Base-by-base conservation (phyloP, 371 early-diverging fungal species). In the Mortierella sp. region DNA sequence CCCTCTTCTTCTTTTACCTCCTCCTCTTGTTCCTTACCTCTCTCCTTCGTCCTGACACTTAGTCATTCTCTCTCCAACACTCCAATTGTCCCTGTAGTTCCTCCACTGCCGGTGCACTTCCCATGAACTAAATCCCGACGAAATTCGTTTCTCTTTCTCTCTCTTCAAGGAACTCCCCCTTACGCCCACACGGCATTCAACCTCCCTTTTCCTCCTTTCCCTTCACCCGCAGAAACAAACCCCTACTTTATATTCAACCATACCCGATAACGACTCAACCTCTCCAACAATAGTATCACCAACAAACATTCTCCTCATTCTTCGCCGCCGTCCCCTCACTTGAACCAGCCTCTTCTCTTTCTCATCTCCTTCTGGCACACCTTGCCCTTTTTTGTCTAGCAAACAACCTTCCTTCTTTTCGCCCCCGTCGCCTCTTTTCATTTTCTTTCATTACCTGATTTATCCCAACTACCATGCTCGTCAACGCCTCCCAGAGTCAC, bases 121-220 rank as follows among this genome's bases (percentile, higher is more conserved):
- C 55, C 70, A 82, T 82, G 82, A 77, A 77, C 74, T 82, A 82
- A 74, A 70, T 50, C 61, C 73, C 21, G 44, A 77, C 77, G 53
- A 74, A 50, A 50, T 43, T 53, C 24, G 37, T 34, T 71, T 69
- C 43, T 61, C 40, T 51, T 71, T 69, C 43, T 61, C 40, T 51
- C 54, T 46, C 37, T 67, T 71, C 71, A 64, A 80, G 76, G 79
- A 76, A 81, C 50, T 76, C 73, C 78, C 77, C 85, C 81, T 75
- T 81, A 85, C 85, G 85, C 85, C 76, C 85, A 85, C 85, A 85
- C 85, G 81, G 85, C 85, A 74, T 14, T 46, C 43, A 59, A 40
- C 28, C 31, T 31, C 48, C 46, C 31, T 11, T 44, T 24, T 44
- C 59, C 61, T 16, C 55, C 24, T 24, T 14, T 40, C 2, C 53